These are phyloP conservation scores for Phytophthora fragariae DNA, from an alignment of 352 stramenopile genomes.

Conservation along the genomic window DNA sequence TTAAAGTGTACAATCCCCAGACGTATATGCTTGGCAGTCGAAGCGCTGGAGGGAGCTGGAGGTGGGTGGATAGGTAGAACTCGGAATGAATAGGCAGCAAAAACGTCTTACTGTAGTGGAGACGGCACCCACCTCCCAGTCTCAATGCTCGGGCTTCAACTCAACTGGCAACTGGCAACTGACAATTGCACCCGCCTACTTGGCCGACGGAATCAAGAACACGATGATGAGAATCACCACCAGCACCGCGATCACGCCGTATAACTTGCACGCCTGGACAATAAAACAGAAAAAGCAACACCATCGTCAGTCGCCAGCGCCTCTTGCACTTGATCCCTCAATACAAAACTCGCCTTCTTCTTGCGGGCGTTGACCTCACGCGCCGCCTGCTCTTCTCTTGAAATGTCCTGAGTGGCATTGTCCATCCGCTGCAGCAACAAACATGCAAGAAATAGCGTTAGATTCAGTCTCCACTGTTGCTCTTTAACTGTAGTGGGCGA, in stretches of 20 bases:
- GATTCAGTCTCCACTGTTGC: slow-evolving; percentile 10
- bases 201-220: slow-evolving; percentile 54
- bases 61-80: slow-evolving; percentile 1
- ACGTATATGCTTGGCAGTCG: not conserved
- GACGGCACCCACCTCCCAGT: not conserved
- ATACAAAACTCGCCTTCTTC: slow-evolving; percentile 57
- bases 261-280: slow-evolving; percentile 70
- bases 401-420: slow-evolving; percentile 63
- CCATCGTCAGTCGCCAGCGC: not conserved
- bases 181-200: slow-evolving; percentile 18
- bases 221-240: slow-evolving; percentile 71
- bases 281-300: slow-evolving; percentile 10
- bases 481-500: not conserved
- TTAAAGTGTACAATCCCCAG: slow-evolving; percentile 31
- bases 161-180: slow-evolving; percentile 9
- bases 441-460: slow-evolving; percentile 15
- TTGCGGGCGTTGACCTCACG: slow-evolving; percentile 75
- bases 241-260: slow-evolving; percentile 71
- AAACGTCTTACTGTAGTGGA: slow-evolving; percentile 4
- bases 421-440: slow-evolving; percentile 67
- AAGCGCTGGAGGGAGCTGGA: slow-evolving; percentile 4
- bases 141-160: not conserved
- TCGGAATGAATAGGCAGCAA: slow-evolving; percentile 21
- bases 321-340: not conserved
- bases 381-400: slow-evolving; percentile 63